Percentiles rank a stretch among this genome's conserved stretches.
Conservation (phyloP, 495 filamentous ascomycete genomes). For the Penicillium longicatenatum region DNA sequence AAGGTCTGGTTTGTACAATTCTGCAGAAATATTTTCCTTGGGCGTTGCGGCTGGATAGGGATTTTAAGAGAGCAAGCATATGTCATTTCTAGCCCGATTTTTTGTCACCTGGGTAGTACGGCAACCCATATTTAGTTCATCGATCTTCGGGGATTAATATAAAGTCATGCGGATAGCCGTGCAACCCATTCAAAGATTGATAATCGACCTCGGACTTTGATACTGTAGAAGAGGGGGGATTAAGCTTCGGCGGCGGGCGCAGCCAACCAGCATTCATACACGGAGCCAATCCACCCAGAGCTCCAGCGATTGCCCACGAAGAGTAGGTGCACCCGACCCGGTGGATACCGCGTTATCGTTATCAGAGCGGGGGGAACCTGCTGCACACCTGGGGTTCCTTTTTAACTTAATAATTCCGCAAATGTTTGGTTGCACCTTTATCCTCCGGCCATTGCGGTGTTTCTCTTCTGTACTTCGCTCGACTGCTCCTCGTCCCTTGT, state of each 20-base stretch:
- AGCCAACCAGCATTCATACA: slow-evolving; percentile 16
- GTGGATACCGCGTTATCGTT: slow-evolving; percentile 17
- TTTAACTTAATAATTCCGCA: slow-evolving; percentile 13
- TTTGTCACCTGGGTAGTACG: not conserved
- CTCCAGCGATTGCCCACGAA: slow-evolving; percentile 24
- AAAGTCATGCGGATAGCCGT: not conserved
- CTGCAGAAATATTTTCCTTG: not conserved
- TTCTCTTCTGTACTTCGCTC: slow-evolving; percentile 8
- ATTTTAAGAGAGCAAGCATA: slow-evolving; percentile 1
- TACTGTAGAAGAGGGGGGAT: slow-evolving; percentile 11
- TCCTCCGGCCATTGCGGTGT: slow-evolving; percentile 15
- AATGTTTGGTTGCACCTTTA: slow-evolving; percentile 15
- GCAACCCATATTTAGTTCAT: not conserved
- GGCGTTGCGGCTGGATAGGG: slow-evolving; percentile 13
- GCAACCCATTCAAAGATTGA: not conserved
- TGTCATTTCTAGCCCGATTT: not conserved
- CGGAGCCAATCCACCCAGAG: slow-evolving; percentile 10
- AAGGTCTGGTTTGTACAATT: not conserved
- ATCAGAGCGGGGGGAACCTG: slow-evolving; percentile 11
- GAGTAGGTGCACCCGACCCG: slow-evolving; percentile 39
- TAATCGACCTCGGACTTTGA: slow-evolving; percentile 16
- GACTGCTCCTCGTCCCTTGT: slow-evolving; percentile 20
- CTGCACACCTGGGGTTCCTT: not conserved
- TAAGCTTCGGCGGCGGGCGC: slow-evolving; percentile 2
- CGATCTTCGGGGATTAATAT: not conserved